A percentile compares a stretch with the other conserved stretches of the same genome.
Evolutionary conservation across 2,329 filamentous ascomycete species (phyloP).

Genomic region (Ceratocystis lukuohia): DNA sequence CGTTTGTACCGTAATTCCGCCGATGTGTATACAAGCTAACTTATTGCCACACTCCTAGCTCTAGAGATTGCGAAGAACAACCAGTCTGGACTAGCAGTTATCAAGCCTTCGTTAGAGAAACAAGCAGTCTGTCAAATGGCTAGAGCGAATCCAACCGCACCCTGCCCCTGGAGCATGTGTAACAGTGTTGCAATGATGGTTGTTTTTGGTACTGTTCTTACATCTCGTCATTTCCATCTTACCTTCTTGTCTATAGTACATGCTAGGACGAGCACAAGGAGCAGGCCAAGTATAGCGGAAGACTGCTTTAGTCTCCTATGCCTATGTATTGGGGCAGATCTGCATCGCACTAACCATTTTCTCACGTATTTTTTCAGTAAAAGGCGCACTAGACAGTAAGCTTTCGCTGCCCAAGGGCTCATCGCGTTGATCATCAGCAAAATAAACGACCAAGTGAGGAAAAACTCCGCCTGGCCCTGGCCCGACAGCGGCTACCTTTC

Average conservation of each 20-base stretch:
- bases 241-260: too few relatives aligned
- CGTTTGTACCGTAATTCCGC: not conserved
- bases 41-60: not conserved
- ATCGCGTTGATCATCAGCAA: not conserved
- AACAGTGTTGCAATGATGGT: not conserved
- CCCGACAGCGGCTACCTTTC: not conserved
- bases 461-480: not conserved
- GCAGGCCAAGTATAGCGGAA: too few relatives aligned
- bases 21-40: not conserved
- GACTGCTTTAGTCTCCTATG: not conserved
- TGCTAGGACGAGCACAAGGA: too few relatives aligned
- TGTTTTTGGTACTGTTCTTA: not conserved
- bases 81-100: not conserved
- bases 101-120: not conserved
- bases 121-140: not conserved
- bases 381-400: not conserved
- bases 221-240: too few relatives aligned
- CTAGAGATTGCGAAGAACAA: not conserved
- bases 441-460: not conserved
- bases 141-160: not conserved
- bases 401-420: not conserved
- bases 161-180: conserved; percentile 3
- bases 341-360: not conserved
- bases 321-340: not conserved
- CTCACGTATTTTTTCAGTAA: not conserved